phyloP scores from a whole-genome alignment of 139 green algal genomes.

The Zygnema circumcarinatum region DNA sequence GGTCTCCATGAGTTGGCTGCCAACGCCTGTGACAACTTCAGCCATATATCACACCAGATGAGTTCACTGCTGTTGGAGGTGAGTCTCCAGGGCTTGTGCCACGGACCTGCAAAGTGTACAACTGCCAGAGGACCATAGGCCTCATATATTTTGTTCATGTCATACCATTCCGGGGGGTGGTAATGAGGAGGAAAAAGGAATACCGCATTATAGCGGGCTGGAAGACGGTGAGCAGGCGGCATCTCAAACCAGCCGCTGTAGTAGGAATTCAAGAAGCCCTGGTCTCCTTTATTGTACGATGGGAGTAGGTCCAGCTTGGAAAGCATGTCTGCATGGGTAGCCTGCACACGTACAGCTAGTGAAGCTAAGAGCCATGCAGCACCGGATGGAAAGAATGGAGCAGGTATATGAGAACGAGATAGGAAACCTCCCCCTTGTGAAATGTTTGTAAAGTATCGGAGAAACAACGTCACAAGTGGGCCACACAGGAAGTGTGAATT shows the following conservation, averaged over 20 bases:
- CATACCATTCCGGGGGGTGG: conserved; percentile 49
- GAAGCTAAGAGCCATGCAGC: too few relatives aligned
- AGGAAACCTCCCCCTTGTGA: too few relatives aligned
- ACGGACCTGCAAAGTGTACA: conserved; percentile 55
- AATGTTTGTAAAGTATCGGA: too few relatives aligned
- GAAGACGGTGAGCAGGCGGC: conserved; percentile 31
- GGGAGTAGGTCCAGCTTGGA: conserved; percentile 35
- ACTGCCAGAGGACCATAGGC: conserved; percentile 35
- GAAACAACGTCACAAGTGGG: too few relatives aligned
- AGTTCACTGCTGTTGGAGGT: conserved; percentile 36
- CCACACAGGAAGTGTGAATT: too few relatives aligned
- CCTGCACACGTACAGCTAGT: conserved; percentile 12
- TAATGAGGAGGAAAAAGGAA: conserved; percentile 56
- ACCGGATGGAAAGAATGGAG: too few relatives aligned
- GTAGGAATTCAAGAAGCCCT: conserved; percentile 53
- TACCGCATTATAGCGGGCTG: conserved; percentile 51
- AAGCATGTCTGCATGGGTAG: conserved; percentile 45
- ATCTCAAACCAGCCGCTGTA: conserved; percentile 53
- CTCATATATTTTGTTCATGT: conserved; percentile 46
- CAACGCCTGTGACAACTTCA: conserved; percentile 30
- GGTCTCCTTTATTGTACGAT: conserved; percentile 55
- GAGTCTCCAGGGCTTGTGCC: conserved; percentile 56
- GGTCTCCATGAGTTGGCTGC: conserved; percentile 45
- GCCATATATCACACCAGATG: conserved; percentile 47
- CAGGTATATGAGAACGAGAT: too few relatives aligned